Base-by-base conservation (phyloP, 2,329 filamentous ascomycete genomes). In the Paecilomyces formosus region DNA sequence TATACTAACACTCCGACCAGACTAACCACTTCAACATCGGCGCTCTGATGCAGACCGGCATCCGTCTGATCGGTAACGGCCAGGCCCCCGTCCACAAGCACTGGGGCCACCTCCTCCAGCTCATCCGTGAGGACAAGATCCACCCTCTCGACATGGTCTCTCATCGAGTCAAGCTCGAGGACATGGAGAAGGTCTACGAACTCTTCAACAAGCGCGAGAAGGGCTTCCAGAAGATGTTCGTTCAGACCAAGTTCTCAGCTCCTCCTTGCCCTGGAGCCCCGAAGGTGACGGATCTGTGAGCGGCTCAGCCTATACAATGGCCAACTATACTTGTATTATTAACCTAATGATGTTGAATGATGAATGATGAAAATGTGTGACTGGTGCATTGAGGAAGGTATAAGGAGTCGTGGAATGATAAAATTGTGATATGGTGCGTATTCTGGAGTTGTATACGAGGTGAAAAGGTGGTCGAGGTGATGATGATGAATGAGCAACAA, bases 21-120 rank as follows among this genome's bases (percentile, higher is more conserved):
- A 90, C 87, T 22, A 92, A 91, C 74, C 88, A 90, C 72, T 90
- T 93, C 79, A 90, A 90, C 74, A 86, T 93, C 64, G 90, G 91
- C 9, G 86, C 89, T 0, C 70, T 95, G 13, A 95, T 95, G 90
- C 85, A 95, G 75, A 86, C 89, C 31, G 90, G 90, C n/a, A 85
- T 95, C 64, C 86, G 89, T 1, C 82, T 96, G 52, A 92, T 85
- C 63, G 84, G 85, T 50, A 86, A 86, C 64, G 84, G 85, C 3
- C 85, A 87, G 69, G 84, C 84, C 1, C 90, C 90, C 0, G 89
- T 95, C 0, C 89, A 93, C 66, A 84, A 87, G 67, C 94, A 95
- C 76, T 95, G 90, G 91, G 80, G 90, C 24, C 82, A 89, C 3
- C 78, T 95, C n/a, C 79, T 94, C 53, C 76, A 82, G 61, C 79